Conservation (phyloP, 768 basidiomycete species). For the Lactarius quietus region DNA sequence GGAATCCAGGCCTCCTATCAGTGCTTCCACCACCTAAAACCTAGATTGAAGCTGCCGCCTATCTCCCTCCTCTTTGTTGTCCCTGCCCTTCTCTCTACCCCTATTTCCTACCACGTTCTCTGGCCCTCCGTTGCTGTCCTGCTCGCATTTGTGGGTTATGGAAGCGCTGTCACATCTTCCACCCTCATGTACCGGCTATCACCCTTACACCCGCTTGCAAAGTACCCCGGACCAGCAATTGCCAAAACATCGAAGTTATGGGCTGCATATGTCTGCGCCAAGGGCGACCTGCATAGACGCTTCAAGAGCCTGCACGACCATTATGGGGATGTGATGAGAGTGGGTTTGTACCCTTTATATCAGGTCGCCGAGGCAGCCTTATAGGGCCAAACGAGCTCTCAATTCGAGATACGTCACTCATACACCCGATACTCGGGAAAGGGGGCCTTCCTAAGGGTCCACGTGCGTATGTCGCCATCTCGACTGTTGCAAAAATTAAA, state of each 20-base stretch:
- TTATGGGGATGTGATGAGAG: constrained; percentile 39
- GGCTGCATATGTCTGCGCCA: constrained; percentile 23
- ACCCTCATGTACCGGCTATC: background rate
- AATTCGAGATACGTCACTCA: constrained; percentile 35
- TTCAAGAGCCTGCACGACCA: constrained; percentile 35
- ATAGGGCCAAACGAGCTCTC: constrained; percentile 30
- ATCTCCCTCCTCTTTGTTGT: background rate
- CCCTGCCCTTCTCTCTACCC: background rate
- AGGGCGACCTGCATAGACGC: constrained; percentile 33
- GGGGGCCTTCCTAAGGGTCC: constrained; percentile 43
- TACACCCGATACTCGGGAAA: constrained; percentile 37
- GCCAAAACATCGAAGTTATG: constrained; percentile 33
- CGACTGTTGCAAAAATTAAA: constrained; percentile 24
- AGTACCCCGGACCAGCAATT: constrained; percentile 36
- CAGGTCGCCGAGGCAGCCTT: background rate
- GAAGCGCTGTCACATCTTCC: background rate
- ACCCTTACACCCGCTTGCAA: constrained; percentile 20
- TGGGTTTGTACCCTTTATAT: constrained; percentile 12
- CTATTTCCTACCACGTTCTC: background rate
- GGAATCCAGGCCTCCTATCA: background rate
- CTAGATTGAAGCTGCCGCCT: background rate
- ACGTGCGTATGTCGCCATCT: constrained; percentile 28
- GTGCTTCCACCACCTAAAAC: background rate
- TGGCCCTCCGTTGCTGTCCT: background rate
- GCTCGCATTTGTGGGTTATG: background rate